Conservation (phyloP, 192 early-diverging fungal genomes). For the Coemansia biformis region DNA sequence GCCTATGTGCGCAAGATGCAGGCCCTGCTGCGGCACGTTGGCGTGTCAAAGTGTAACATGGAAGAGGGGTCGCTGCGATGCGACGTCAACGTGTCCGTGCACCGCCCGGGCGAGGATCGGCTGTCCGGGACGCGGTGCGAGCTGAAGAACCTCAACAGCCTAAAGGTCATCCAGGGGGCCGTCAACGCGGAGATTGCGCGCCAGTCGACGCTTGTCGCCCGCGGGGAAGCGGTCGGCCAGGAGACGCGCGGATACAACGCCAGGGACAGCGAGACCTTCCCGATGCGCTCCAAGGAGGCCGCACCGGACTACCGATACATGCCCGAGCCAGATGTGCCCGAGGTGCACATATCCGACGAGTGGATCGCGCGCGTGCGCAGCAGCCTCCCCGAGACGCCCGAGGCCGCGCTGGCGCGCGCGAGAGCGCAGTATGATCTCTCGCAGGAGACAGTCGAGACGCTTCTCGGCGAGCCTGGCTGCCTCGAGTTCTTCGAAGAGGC, state of each 20-base stretch:
- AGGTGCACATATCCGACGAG: slow-evolving; percentile 26
- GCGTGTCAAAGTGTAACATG: slow-evolving; percentile 73
- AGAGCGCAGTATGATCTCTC: slow-evolving; percentile 56
- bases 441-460: slow-evolving; percentile 53
- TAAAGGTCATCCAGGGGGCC: slow-evolving; percentile 62
- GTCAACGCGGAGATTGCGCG: slow-evolving; percentile 77
- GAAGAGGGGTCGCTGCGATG: slow-evolving; percentile 88
- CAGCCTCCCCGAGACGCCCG: slow-evolving; percentile 70
- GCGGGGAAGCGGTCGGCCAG: slow-evolving; percentile 52
- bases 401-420: slow-evolving; percentile 55
- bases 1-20: slow-evolving; percentile 75
- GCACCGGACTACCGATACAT: slow-evolving; percentile 86
- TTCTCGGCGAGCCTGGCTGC: slow-evolving; percentile 70
- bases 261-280: slow-evolving; percentile 56
- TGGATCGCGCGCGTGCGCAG: slow-evolving; percentile 47
- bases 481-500: slow-evolving; percentile 72
- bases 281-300: slow-evolving; percentile 75
- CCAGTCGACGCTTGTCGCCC: slow-evolving; percentile 60
- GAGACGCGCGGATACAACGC: slow-evolving; percentile 84
- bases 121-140: slow-evolving; percentile 66
- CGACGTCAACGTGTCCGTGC: slow-evolving; percentile 90
- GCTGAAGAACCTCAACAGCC: slow-evolving; percentile 75
- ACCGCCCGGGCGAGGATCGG: slow-evolving; percentile 46
- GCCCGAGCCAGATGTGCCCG: slow-evolving; percentile 62
- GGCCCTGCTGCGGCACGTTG: slow-evolving; percentile 60